Evolutionary conservation across 345 rosid species (phyloP), one percentile per base, ranked within the genome.

Genomic region (Gossypium longicalyx): DNA sequence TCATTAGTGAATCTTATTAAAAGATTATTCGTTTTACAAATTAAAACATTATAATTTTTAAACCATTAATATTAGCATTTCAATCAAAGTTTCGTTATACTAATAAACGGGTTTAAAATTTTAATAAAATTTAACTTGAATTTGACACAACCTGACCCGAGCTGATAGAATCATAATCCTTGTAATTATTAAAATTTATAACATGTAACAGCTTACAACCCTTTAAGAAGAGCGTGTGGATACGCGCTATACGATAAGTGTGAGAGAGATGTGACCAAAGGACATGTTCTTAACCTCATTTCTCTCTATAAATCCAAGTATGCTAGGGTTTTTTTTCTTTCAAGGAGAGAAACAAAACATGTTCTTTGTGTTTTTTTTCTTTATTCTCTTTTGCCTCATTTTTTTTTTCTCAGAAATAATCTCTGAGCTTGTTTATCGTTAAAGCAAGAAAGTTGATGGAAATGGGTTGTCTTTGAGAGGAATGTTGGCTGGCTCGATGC

Each of bases 381-480:
- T 75, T 52, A 12, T 16, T 49, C 7, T 23, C 6, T 47, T 47
- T 47, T 47, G 41, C 51, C 13, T 47, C 51, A 9, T 12, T 23
- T 22, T 56, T 56, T 22, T 16, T 58, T 29, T 12, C 61, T 23
- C 62, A 23, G 29, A 58, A 22, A 9, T 22, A 2, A 20, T 22
- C 12, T 12, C 62, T 23, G 56, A 13, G 56, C 1, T 13, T 49
- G 17, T 22, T 45, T 53, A 2, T 7, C 23, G 63, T 3, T 8
- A 13, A 58, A n/a, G 19, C 25, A 20, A 8, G 43, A 45, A 58
- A 47, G 23, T 15, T 23, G 10, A 56, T 25, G 76, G 44, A 43
- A 72, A 58, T 80, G 79, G 65, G 20, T 44, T 71, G 69, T 71
- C 67, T 74, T 63, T 75, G 61, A 79, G 72, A 67, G 79, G 79